These are phyloP conservation scores for Saccharomyces mikatae DNA, from an alignment of 805 yeast genomes.

Conservation along the genomic window DNA sequence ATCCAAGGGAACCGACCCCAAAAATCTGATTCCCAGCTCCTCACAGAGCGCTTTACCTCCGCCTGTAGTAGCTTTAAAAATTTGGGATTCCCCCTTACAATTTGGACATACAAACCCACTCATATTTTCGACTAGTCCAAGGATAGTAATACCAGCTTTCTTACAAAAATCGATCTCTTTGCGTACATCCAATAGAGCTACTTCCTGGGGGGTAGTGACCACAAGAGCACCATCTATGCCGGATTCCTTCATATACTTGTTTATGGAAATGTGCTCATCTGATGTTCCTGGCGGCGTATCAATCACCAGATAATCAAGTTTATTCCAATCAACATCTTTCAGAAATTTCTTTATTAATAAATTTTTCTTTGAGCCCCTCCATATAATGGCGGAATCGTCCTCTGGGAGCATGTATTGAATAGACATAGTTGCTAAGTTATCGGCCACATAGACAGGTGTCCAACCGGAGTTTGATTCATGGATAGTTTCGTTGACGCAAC, in stretches of 20 bases:
- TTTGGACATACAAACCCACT: conserved; percentile 96
- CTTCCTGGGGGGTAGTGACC: conserved; percentile 97
- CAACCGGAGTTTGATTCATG: conserved; percentile 90
- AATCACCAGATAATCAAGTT: conserved; percentile 73
- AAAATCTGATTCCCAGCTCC: conserved; percentile 67
- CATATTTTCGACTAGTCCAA: conserved; percentile 96
- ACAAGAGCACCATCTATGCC: conserved; percentile 94
- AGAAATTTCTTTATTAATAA: conserved; percentile 88
- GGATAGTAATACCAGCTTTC: conserved; percentile 76
- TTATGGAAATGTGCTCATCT: conserved; percentile 90
- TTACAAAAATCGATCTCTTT: conserved; percentile 92
- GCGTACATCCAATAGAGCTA: conserved; percentile 86
- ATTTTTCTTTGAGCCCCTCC: conserved; percentile 96
- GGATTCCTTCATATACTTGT: conserved; percentile 75
- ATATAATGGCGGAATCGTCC: conserved; percentile 85
- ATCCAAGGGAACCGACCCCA: conserved; percentile 92
- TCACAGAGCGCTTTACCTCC: conserved; percentile 83
- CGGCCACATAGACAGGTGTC: conserved; percentile 94
- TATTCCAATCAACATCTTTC: conserved; percentile 87
- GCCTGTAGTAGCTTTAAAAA: conserved; percentile 93
- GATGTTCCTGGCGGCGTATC: conserved; percentile 99
- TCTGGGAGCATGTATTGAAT: conserved; percentile 93
- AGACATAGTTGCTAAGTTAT: conserved; percentile 90
- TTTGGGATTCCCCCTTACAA: conserved; percentile 83
- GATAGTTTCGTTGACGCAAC: conserved; percentile 76